phyloP scores from a whole-genome alignment of 768 basidiomycete genomes.

The Suillus occidentalis region DNA sequence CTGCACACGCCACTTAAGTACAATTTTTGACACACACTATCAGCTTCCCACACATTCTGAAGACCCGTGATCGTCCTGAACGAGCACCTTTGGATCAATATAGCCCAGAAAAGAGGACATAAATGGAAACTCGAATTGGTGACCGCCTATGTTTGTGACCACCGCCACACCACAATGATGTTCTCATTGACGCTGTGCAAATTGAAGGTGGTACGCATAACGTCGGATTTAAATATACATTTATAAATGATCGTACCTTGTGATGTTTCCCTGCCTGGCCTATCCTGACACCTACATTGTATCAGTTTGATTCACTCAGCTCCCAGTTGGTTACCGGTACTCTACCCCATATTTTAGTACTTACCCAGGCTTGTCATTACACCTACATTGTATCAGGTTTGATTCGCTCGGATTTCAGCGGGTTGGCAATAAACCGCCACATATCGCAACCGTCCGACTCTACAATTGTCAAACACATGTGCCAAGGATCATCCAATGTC shows the following conservation, averaged over 20 bases:
- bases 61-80: not conserved
- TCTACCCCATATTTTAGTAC: not conserved
- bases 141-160: not conserved
- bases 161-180: not conserved
- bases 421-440: not conserved
- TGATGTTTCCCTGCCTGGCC: not conserved
- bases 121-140: not conserved
- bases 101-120: not conserved
- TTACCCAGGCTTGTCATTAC: not conserved
- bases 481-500: not conserved
- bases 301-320: not conserved
- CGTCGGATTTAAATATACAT: not conserved
- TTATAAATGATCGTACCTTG: not conserved
- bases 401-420: not conserved
- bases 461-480: not conserved
- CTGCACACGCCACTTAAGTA: not conserved
- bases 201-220: not conserved
- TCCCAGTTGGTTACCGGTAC: not conserved
- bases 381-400: not conserved
- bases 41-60: not conserved
- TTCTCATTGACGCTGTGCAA: not conserved
- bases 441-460: not conserved
- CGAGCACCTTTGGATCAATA: not conserved
- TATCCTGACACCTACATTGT: not conserved
- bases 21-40: not conserved